These are phyloP conservation scores for Grosmannia clavigera DNA, from an alignment of 2,329 filamentous ascomycete genomes.

Conservation along the genomic window DNA sequence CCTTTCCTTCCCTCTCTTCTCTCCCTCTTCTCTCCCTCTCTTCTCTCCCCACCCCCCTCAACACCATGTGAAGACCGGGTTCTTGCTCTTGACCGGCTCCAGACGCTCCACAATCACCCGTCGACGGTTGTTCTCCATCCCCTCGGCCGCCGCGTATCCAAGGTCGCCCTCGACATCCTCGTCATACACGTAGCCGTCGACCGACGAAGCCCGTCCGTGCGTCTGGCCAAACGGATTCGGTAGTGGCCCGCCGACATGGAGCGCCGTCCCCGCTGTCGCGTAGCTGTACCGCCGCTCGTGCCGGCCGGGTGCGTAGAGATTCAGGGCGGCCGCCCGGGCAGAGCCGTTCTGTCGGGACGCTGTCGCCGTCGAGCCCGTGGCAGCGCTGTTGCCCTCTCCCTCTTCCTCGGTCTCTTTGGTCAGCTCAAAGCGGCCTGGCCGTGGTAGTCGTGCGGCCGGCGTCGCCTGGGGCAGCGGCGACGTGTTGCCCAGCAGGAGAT, in stretches of 20 bases:
- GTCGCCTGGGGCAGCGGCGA: slow-evolving; percentile 34
- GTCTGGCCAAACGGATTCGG: background rate
- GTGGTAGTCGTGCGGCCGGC: slow-evolving; percentile 36
- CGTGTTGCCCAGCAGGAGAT: slow-evolving; percentile 56
- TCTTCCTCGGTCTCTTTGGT: slow-evolving; percentile 31
- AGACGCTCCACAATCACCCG: slow-evolving; percentile 95
- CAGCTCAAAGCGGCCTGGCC: slow-evolving; percentile 65
- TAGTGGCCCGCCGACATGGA: background rate
- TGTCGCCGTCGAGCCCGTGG: background rate
- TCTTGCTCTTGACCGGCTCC: slow-evolving; percentile 88
- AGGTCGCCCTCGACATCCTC: slow-evolving; percentile 84
- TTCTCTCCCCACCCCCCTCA: slow-evolving; percentile 26
- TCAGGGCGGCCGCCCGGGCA: slow-evolving; percentile 22
- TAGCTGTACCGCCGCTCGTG: slow-evolving; percentile 43
- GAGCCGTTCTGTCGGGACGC: background rate
- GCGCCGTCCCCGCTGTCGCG: slow-evolving; percentile 25
- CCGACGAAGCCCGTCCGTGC: slow-evolving; percentile 7
- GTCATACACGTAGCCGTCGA: slow-evolving; percentile 11
- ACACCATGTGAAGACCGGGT: slow-evolving; percentile 97
- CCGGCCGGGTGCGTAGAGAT: slow-evolving; percentile 28
- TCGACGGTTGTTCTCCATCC: slow-evolving; percentile 79
- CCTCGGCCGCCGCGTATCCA: slow-evolving; percentile 86
- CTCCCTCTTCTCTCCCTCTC: background rate
- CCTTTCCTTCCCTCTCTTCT: background rate
- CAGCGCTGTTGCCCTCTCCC: slow-evolving; percentile 13